phyloP scores from a whole-genome alignment of 306 rosid genomes.

The Hippophae tibetana region DNA sequence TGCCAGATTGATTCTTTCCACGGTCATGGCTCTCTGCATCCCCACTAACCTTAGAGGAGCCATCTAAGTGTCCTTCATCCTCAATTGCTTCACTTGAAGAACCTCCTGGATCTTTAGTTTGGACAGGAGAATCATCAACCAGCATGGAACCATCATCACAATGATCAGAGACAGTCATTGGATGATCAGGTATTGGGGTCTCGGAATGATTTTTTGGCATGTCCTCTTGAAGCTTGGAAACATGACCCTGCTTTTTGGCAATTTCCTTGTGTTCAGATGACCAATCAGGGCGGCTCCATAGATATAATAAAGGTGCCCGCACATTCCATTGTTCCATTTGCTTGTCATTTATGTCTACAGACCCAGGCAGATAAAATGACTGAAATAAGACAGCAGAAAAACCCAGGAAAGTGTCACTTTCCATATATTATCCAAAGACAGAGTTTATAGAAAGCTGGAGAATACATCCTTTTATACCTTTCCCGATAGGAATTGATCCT shows the following conservation, averaged over 20 bases:
- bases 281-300: conserved; percentile 74
- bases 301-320: conserved; percentile 57
- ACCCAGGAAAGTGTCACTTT: conserved; percentile 6
- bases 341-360: conserved; percentile 48
- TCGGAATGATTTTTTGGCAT: conserved; percentile 8
- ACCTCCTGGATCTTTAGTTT: conserved; percentile 20
- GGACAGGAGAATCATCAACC: conserved; percentile 21
- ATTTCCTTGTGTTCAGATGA: conserved; percentile 39
- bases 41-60: conserved; percentile 8
- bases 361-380: conserved; percentile 94
- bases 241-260: conserved; percentile 52
- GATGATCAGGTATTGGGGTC: conserved; percentile 14
- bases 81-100: conserved; percentile 14
- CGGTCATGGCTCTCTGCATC: conserved; percentile 26
- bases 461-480: conserved; percentile 39
- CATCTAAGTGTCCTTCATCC: conserved; percentile 13
- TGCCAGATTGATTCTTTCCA: conserved; percentile 18
- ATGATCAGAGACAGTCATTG: conserved; percentile 14
- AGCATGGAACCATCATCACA: conserved; percentile 10
- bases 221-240: conserved; percentile 10
- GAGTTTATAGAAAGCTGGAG: background rate
- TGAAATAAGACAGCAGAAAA: conserved; percentile 22
- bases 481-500: conserved; percentile 46
- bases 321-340: conserved; percentile 69
- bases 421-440: background rate